Base-by-base conservation (phyloP, 371 early-diverging fungal genomes). In the Sporodiniella umbellata region DNA sequence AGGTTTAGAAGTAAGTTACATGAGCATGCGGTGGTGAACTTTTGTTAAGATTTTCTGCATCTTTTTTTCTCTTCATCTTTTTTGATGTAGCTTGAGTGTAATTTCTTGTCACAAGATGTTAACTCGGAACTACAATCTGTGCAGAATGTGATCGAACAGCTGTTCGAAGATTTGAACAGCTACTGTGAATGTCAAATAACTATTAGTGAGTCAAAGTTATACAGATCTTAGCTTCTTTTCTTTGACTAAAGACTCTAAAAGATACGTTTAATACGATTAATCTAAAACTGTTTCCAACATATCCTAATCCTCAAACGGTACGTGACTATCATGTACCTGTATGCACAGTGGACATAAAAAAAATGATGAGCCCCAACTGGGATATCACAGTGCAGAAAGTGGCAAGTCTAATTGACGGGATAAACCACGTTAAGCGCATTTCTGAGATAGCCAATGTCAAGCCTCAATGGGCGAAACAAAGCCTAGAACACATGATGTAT, bases 101-200 rank as follows among this genome's bases (percentile, higher is more conserved):
- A 82, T 44, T 87, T 91, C 56, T 64, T 94, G 6, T 79, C 76
- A 22, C 73, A 81, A 44, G 64, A 70, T 19, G 64, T 48, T 12
- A 57, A 56, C 14, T 53, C 64, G 7, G 61, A 71, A 38, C 33
- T 60, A 10, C 54, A 63, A 25, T 48, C 77, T 1, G 68, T 94
- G 45, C 83, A 87, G 35, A 87, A 87, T 51, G 79, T 92, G 7
- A 87, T 94, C 56, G 92, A 91, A 44, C 92, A 94, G 51, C 53
- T 93, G 14, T 70, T 88, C 51, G 92, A 94, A 59, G 92, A 92
- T 63, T 68, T 93, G 25, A 93, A 93, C 54, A 82, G 81, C 38
- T 90, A 91, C 56, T 80, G 85, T 42, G 95, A 94, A 73, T 90
- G 90, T 53, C 89, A 88, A 57, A 92, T 94, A 24, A 84, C 90